Percentiles rank a stretch among this genome's conserved stretches.
Conservation (phyloP, 345 rosid species). For the Murraya paniculata region DNA sequence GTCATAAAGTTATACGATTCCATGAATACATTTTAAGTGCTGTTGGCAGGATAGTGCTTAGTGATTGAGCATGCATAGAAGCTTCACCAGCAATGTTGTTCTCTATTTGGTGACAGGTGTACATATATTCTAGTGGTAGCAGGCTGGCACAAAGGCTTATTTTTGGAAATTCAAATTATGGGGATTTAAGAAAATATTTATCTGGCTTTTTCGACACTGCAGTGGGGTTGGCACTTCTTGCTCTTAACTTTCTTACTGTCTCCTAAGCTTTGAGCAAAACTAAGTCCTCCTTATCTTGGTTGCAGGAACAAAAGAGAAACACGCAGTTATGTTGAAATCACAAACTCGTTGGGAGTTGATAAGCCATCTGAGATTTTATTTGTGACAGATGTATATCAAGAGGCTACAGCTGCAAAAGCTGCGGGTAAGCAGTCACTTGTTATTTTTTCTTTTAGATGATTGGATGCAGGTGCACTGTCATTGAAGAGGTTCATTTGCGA, state of each 20-base stretch:
- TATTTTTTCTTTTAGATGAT: too few relatives aligned
- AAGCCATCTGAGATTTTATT: slow-evolving; percentile 24
- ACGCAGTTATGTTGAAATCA: slow-evolving; percentile 18
- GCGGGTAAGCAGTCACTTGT: slow-evolving; percentile 28
- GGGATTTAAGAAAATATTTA: slow-evolving; percentile 58
- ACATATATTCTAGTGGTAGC: slow-evolving; percentile 41
- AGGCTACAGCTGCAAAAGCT: slow-evolving; percentile 27
- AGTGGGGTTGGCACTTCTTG: slow-evolving; percentile 39
- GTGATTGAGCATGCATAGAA: background rate
- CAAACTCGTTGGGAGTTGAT: slow-evolving; percentile 29
- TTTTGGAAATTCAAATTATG: slow-evolving; percentile 52
- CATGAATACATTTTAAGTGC: background rate
- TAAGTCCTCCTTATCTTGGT: background rate
- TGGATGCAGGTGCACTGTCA: too few relatives aligned
- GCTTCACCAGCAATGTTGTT: background rate
- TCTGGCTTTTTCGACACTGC: slow-evolving; percentile 55
- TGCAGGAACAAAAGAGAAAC: slow-evolving; percentile 23
- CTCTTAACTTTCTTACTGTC: background rate
- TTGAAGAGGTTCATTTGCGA: too few relatives aligned
- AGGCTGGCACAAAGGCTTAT: slow-evolving; percentile 55
- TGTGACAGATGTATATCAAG: slow-evolving; percentile 25
- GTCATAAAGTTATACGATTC: background rate
- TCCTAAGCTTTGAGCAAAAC: background rate
- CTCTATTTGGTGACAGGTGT: background rate
- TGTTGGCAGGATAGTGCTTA: background rate